Conservation (phyloP, 2,329 filamentous ascomycete species). For the Pseudocercospora eumusae region DNA sequence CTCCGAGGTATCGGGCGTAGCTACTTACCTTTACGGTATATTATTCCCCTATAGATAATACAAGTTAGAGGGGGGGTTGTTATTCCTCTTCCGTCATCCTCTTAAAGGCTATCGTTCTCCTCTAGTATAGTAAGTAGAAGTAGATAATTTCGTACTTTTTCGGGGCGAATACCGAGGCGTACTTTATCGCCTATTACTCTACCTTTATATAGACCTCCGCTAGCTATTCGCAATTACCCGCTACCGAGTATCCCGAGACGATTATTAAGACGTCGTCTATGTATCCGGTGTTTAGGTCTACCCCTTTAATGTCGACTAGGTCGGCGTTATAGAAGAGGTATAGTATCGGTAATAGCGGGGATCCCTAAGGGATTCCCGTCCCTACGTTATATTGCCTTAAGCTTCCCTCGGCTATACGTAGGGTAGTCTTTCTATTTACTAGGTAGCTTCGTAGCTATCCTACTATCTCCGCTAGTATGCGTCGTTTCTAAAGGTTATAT, state of each 20-base stretch:
- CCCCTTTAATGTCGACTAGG: neutral
- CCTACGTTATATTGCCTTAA: neutral
- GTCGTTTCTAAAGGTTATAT: neutral
- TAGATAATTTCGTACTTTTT: constrained; percentile 5
- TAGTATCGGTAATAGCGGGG: neutral
- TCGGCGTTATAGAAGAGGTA: neutral
- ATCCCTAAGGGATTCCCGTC: neutral
- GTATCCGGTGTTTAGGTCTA: neutral
- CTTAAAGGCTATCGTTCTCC: neutral
- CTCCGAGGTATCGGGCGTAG: neutral
- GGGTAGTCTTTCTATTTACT: neutral
- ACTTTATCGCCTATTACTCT: neutral
- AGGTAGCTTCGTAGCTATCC: neutral
- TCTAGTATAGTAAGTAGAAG: neutral
- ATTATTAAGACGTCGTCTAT: neutral
- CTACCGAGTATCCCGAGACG: neutral
- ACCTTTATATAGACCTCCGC: neutral
- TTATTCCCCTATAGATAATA: neutral
- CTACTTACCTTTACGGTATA: neutral
- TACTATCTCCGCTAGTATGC: neutral
- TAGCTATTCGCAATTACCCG: neutral
- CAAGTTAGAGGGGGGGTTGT: neutral
- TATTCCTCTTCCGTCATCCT: neutral
- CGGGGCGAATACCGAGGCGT: neutral
- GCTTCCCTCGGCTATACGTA: neutral